Evolutionary conservation across 1,284 basidiomycete species (phyloP), one percentile per base, ranked within the genome.

Genomic region (Mrakiaceae sp.): DNA sequence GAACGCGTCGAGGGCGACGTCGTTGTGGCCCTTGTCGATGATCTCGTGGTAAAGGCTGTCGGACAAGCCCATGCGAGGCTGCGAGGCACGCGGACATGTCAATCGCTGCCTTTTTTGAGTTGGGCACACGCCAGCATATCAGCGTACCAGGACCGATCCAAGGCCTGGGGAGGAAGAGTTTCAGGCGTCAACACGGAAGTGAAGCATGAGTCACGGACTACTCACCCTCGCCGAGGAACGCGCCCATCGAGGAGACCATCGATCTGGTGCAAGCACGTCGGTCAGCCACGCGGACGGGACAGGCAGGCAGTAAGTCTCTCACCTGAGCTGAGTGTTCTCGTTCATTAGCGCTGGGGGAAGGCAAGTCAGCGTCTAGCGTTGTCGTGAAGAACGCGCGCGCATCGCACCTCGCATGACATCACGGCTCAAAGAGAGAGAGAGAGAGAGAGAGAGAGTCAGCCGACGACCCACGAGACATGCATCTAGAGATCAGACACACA

Each of bases 1-100:
- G 53, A 60, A 64, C 39, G 63, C 63, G 58, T 64, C 63, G 12
- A 64, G 51, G 12, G 63, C 63, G 16, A 58, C 60, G 14, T 64
- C 56, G 12, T 58, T 49, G 48, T 63, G 48, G n/a, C 55, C 16
- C 63, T 55, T 53, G 46, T 40, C 56, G 51, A 64, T 60, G 52
- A 64, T 60, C 59, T 59, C 63, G 27, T 64, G 51, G 52, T 46
- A 64, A 39, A 64, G 56, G 16, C 60, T 58, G 5, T 58, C 27
- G 2, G 63, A 60, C 52, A 64, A 40, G 2, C 63, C 63, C 40
- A 64, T 59, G 10, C 42, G 27, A 3, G 63, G 63, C 58, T 54
- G 58, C 5, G 9, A 5, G 46, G 12, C 6, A 3, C 8, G 10
- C 9, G 46, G 43, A 42, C 46, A 9, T 2, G 42, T 16, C 55